phyloP scores from a whole-genome alignment of 2,329 filamentous ascomycete species.

The Venturia asperata region DNA sequence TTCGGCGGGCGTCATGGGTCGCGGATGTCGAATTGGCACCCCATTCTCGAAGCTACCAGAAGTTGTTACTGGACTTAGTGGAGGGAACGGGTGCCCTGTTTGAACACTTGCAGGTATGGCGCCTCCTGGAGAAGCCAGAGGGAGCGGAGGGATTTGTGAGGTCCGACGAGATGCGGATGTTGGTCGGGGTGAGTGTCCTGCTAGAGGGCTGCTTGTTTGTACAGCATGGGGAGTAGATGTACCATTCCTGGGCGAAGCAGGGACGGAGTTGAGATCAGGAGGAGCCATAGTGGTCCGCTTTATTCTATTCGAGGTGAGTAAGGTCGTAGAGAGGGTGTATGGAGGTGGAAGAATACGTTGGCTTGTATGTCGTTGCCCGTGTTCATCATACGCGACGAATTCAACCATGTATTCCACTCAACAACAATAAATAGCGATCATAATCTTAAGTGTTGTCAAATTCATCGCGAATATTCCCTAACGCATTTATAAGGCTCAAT shows the following conservation, averaged over 20 bases:
- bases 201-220: conserved; percentile 27
- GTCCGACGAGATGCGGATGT: conserved; percentile 36
- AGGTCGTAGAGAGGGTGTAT: neutral
- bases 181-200: conserved; percentile 30
- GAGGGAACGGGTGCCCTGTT: conserved; percentile 32
- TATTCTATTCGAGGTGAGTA: neutral
- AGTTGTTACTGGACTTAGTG: conserved; percentile 30
- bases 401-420: neutral
- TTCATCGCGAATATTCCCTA: neutral
- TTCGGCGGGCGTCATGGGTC: conserved; percentile 81
- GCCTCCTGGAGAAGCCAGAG: conserved; percentile 33
- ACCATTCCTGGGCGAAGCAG: conserved; percentile 31
- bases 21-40: conserved; percentile 70
- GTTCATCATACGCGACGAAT: neutral
- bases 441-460: neutral
- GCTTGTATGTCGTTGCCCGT: neutral
- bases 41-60: conserved; percentile 25
- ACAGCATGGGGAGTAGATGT: conserved; percentile 23
- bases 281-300: conserved; percentile 22
- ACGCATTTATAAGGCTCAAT: neutral
- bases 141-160: conserved; percentile 39
- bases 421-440: neutral
- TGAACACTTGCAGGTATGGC: conserved; percentile 23
- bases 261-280: conserved; percentile 42
- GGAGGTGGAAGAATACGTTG: neutral